Percentiles rank a stretch among this genome's conserved stretches.
phyloP scores from a whole-genome alignment of 2,329 filamentous ascomycete species.

The Penicillium sp. region DNA sequence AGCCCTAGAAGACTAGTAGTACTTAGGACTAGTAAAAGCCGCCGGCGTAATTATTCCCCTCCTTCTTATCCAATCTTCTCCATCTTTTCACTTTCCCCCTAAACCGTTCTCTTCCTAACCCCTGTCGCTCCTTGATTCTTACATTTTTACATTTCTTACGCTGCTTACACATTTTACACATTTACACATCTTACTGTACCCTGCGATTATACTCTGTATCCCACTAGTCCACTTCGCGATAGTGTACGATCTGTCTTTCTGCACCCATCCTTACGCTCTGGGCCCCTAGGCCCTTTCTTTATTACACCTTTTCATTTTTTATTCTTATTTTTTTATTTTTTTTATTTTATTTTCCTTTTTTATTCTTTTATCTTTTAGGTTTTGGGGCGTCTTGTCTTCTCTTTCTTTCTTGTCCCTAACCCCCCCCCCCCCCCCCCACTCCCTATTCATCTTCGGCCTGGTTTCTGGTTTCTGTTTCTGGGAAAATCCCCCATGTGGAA shows the following conservation, averaged over 20 bases:
- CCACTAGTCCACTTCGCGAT: slow-evolving; percentile 12
- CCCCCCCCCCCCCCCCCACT: slow-evolving; percentile 16
- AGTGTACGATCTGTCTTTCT: slow-evolving; percentile 9
- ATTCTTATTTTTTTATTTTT: slow-evolving; percentile 1
- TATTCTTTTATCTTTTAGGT: slow-evolving; percentile 5
- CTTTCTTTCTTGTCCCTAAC: slow-evolving; percentile 4
- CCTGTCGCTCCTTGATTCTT: slow-evolving; percentile 4
- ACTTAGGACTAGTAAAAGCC: background rate
- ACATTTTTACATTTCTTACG: background rate
- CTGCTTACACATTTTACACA: background rate
- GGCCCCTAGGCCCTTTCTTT: slow-evolving; percentile 1
- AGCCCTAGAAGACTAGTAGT: background rate
- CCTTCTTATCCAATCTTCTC: background rate
- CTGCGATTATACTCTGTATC: slow-evolving; percentile 3
- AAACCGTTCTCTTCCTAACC: background rate
- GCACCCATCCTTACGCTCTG: background rate
- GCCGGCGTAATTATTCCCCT: background rate
- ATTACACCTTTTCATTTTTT: background rate
- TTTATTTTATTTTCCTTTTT: slow-evolving; percentile 1
- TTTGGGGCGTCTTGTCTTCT: slow-evolving; percentile 8
- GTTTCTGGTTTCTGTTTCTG: slow-evolving; percentile 14
- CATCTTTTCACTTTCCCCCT: background rate
- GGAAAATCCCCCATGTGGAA: slow-evolving; percentile 37
- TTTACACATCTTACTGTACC: background rate
- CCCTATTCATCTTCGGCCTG: slow-evolving; percentile 9